Base-by-base conservation (phyloP, 1,139 yeast genomes). In the Taiozyma sp. region DNA sequence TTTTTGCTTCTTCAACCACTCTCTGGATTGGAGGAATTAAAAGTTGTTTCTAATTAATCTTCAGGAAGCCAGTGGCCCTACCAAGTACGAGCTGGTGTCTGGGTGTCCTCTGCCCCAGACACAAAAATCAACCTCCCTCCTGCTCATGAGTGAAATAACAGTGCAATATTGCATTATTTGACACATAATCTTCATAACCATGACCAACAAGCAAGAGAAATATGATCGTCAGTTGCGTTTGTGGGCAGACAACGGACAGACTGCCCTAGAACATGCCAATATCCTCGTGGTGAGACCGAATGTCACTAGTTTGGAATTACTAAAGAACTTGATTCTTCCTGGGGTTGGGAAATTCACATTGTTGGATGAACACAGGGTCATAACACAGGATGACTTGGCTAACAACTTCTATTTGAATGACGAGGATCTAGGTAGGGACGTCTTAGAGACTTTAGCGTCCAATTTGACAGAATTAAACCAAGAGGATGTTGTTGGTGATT, bases 191-290 rank as follows among this genome's bases (percentile, higher is more conserved):
- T 9, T 28, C 12, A 28, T 8, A 28, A n/a, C 12, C 9, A 38
- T 38, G 41, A 38, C 41, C 8, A 38, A 38, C 9, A 43, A 43
- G 9, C 28, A 43, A 13, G 44, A 72, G 49, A 81, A 81, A 57
- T 92, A 90, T 66, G 98, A 93, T 68, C 78, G 99, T 46, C 99
- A 93, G 66, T 70, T 92, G 54, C 77, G 98, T 43, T 71, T 93
- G 22, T 93, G 99, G 99, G 93, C 90, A 0, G 63, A 78, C 0
- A 68, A 78, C 1, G 98, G 98, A 4, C 99, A 93, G 63, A 59
- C 70, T 8, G 74, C 76, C 4, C 72, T 93, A 38, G 81, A 81
- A 48, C 64, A 66, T 4, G 73, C 93, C 1, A 83, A 78, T 53
- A 75, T 91, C 2, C 79, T 90, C 51, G 67, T 90, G 12, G 60